Evolutionary conservation across 441 rosid genomes (phyloP).

Genomic region (Gossypium gossypioides): DNA sequence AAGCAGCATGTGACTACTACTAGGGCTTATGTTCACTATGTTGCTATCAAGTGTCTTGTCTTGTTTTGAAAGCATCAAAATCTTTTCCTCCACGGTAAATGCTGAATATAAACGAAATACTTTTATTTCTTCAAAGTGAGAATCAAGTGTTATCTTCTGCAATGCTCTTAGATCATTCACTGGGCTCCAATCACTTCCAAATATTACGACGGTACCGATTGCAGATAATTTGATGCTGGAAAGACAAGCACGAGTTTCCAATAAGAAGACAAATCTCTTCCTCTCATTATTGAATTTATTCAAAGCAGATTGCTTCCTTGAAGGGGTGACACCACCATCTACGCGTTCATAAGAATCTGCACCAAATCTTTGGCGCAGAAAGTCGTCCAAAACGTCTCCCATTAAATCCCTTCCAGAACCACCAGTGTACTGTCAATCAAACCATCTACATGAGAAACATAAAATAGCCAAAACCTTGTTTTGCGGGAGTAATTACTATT

Average conservation of each 20-base stretch:
- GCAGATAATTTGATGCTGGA: conserved; percentile 62
- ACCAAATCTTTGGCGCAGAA: conserved; percentile 70
- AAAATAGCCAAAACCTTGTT: not conserved
- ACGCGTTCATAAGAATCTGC: conserved; percentile 67
- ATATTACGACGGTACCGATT: conserved; percentile 60
- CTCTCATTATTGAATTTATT: conserved; percentile 61
- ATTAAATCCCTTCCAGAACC: conserved; percentile 36
- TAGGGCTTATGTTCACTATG: conserved; percentile 33
- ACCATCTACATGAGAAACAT: conserved; percentile 6
- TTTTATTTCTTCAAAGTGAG: conserved; percentile 46
- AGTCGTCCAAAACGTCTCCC: conserved; percentile 86
- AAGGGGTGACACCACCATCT: conserved; percentile 33
- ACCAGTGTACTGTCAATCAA: conserved; percentile 45
- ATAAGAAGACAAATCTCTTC: conserved; percentile 62
- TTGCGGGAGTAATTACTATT: not conserved
- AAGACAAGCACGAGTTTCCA: conserved; percentile 79
- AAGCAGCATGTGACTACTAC: conserved; percentile 48
- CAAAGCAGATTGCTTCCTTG: conserved; percentile 53
- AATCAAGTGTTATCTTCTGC: conserved; percentile 64
- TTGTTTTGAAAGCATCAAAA: conserved; percentile 58
- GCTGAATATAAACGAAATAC: conserved; percentile 65
- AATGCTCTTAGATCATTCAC: conserved; percentile 57
- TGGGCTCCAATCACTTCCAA: conserved; percentile 75
- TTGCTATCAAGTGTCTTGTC: conserved; percentile 37
- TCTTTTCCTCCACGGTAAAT: conserved; percentile 73